A percentile compares a stretch with the other conserved stretches of the same genome.
phyloP scores from a whole-genome alignment of 1,284 basidiomycete species.

The Malassezia brasiliensis region DNA sequence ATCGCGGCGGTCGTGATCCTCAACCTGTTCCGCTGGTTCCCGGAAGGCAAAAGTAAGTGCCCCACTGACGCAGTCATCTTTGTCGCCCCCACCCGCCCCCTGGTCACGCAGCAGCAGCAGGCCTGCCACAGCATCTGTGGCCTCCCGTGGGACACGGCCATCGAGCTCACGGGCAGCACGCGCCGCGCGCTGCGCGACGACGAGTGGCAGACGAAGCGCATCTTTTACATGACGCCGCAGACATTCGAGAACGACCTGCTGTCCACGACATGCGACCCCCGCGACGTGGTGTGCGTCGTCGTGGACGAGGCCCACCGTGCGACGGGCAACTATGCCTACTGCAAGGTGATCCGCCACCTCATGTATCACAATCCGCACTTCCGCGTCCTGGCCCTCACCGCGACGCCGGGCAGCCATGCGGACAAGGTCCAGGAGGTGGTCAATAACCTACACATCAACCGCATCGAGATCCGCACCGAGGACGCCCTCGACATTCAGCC shows the following conservation, averaged over 20 bases:
- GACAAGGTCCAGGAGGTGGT: constrained; percentile 84
- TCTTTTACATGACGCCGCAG: constrained; percentile 97
- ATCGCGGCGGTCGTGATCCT: constrained; percentile 90
- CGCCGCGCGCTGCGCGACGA: constrained; percentile 24
- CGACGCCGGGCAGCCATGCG: constrained; percentile 79
- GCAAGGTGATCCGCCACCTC: constrained; percentile 74
- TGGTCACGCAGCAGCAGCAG: constrained; percentile 76
- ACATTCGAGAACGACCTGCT: constrained; percentile 81
- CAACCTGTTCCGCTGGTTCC: constrained; percentile 46
- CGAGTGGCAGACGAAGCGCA: constrained; percentile 69
- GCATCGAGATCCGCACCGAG: constrained; percentile 89
- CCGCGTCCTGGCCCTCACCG: constrained; percentile 82
- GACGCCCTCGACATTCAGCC: constrained; percentile 73
- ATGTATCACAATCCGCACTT: constrained; percentile 91
- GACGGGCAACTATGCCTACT: constrained; percentile 85
- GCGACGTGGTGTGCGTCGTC: constrained; percentile 70
- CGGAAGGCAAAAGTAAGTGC: constrained; percentile 33
- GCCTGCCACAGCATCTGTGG: constrained; percentile 91
- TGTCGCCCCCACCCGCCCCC: constrained; percentile 86
- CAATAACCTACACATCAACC: constrained; percentile 87
- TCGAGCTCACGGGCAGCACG: constrained; percentile 68
- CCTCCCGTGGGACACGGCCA: constrained; percentile 75
- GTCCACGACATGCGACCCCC: constrained; percentile 64
- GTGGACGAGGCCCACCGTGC: constrained; percentile 93
- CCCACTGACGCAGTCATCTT: constrained; percentile 83